These are phyloP conservation scores for Tremellales sp. DNA, from an alignment of 1,284 basidiomycete species.

Conservation along the genomic window DNA sequence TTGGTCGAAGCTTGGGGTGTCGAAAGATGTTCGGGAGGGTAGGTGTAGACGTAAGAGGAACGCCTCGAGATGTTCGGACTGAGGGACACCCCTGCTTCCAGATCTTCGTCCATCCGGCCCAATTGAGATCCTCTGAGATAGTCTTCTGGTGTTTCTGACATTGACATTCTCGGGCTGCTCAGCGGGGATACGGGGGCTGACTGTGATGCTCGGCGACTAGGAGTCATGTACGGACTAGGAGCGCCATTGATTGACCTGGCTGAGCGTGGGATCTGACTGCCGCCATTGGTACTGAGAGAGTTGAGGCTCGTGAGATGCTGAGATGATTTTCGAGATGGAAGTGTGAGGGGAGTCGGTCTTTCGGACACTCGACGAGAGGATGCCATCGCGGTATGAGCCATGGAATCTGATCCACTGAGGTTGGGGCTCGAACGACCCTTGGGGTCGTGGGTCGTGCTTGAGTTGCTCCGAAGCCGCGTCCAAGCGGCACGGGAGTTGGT, in stretches of 20 bases:
- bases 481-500: slow-evolving; percentile 41
- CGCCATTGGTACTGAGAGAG: neutral
- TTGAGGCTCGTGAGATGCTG: slow-evolving; percentile 24
- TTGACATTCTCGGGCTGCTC: slow-evolving; percentile 17
- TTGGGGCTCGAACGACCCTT: slow-evolving; percentile 21
- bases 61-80: slow-evolving; percentile 36
- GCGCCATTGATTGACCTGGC: too few relatives aligned
- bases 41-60: slow-evolving; percentile 33
- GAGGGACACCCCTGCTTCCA: too few relatives aligned
- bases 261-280: slow-evolving; percentile 1
- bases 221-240: slow-evolving; percentile 5
- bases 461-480: slow-evolving; percentile 16
- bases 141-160: too few relatives aligned
- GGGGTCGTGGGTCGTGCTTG: slow-evolving; percentile 9
- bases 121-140: slow-evolving; percentile 8
- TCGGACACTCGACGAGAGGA: slow-evolving; percentile 19
- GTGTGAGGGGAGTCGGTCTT: slow-evolving; percentile 28
- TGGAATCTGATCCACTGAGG: slow-evolving; percentile 9
- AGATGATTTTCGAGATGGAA: slow-evolving; percentile 39
- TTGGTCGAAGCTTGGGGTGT: slow-evolving; percentile 5
- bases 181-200: slow-evolving; percentile 32
- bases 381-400: slow-evolving; percentile 6
- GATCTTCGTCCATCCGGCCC: slow-evolving; percentile 17
- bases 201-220: slow-evolving; percentile 3
- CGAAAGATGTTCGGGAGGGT: slow-evolving; percentile 6